phyloP scores from a whole-genome alignment of 345 rosid species.

The Eucalyptus paniculata region DNA sequence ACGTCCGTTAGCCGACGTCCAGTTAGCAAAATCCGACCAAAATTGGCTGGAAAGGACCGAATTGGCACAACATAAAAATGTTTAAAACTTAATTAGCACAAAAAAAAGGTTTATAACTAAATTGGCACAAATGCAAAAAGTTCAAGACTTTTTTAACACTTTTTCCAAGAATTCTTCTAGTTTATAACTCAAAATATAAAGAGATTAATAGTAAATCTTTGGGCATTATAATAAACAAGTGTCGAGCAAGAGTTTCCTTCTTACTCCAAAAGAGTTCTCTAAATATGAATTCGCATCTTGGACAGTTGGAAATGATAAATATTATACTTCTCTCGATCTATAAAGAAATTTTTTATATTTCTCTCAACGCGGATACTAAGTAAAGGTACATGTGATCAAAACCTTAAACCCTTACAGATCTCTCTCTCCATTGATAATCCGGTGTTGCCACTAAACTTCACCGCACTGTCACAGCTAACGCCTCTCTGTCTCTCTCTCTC shows the following conservation, averaged over 20 bases:
- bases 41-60: too few relatives aligned
- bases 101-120: too few relatives aligned
- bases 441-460: not conserved
- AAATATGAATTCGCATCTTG: not conserved
- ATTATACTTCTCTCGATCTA: not conserved
- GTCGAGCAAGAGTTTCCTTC: not conserved
- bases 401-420: not conserved
- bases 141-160: too few relatives aligned
- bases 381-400: not conserved
- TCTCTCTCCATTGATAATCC: not conserved
- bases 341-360: not conserved
- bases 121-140: too few relatives aligned
- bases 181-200: too few relatives aligned
- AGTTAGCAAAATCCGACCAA: too few relatives aligned
- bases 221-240: too few relatives aligned
- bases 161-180: too few relatives aligned
- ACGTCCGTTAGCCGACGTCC: too few relatives aligned
- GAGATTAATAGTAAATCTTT: rapidly evolving
- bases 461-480: not conserved
- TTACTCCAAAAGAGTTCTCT: not conserved
- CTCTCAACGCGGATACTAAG: too few relatives aligned
- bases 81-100: too few relatives aligned
- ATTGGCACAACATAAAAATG: too few relatives aligned
- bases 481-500: not conserved
- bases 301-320: not conserved